These are phyloP conservation scores for Hypocreales sp. DNA, from an alignment of 2,329 filamentous ascomycete genomes.

Conservation along the genomic window DNA sequence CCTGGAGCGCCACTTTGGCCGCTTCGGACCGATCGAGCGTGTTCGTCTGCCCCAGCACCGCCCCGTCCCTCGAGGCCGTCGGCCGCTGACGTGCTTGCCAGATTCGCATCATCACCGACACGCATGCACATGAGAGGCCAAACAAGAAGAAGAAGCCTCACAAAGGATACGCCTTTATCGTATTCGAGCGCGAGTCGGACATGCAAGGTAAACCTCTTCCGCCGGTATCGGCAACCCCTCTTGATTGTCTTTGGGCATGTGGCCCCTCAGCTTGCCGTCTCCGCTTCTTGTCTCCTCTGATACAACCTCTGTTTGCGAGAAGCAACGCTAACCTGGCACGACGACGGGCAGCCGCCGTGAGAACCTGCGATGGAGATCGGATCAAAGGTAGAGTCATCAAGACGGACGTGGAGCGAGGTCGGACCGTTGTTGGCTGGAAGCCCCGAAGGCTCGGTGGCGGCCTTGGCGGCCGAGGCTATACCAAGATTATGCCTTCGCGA, in stretches of 20 bases:
- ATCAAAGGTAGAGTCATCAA: constrained; percentile 88
- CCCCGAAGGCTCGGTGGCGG: constrained; percentile 85
- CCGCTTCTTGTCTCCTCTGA: too few relatives aligned
- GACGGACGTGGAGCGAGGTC: constrained; percentile 90
- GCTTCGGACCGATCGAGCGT: constrained; percentile 87
- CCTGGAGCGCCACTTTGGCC: constrained; percentile 81
- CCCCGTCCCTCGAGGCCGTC: too few relatives aligned
- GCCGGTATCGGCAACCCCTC: too few relatives aligned
- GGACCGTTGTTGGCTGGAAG: constrained; percentile 87
- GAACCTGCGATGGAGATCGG: constrained; percentile 66
- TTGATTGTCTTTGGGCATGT: constrained; percentile 9
- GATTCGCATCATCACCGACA: constrained; percentile 80
- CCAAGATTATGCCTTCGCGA: constrained; percentile 59
- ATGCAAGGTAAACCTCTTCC: constrained; percentile 89
- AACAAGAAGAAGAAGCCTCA: constrained; percentile 72
- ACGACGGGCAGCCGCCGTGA: constrained; percentile 76
- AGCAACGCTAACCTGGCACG: too few relatives aligned
- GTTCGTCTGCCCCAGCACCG: constrained; percentile 34
- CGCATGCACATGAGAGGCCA: constrained; percentile 49
- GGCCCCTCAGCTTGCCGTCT: too few relatives aligned
- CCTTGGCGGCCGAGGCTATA: constrained; percentile 84
- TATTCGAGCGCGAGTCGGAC: constrained; percentile 93
- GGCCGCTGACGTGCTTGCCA: constrained; percentile 18
- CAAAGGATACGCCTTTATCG: constrained; percentile 88
- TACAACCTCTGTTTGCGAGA: too few relatives aligned